These are phyloP conservation scores for Malassezia sympodialis DNA, from an alignment of 1,284 basidiomycete species.

Conservation along the genomic window DNA sequence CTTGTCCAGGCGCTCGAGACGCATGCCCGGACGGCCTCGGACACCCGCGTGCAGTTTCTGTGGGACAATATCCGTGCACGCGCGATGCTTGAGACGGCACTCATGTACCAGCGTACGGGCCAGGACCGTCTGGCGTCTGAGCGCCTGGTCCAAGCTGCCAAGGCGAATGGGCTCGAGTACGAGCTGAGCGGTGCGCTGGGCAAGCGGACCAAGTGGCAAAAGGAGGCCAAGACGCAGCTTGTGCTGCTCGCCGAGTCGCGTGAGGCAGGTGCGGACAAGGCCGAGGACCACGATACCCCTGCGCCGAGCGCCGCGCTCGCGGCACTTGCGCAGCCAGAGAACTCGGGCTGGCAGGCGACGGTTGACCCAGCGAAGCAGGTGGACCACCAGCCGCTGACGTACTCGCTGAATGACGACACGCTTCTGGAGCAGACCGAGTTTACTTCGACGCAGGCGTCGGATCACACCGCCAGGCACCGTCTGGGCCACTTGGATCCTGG, in stretches of 20 bases:
- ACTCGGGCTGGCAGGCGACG: slow-evolving; percentile 21
- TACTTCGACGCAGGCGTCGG: slow-evolving; percentile 55
- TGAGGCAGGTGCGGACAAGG: slow-evolving; percentile 25
- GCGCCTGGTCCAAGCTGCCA: slow-evolving; percentile 68
- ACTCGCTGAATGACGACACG: slow-evolving; percentile 87
- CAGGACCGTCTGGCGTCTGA: slow-evolving; percentile 71
- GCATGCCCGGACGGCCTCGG: slow-evolving; percentile 46
- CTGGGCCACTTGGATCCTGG: slow-evolving; percentile 64
- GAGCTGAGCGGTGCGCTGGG: slow-evolving; percentile 87
- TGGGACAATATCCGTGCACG: slow-evolving; percentile 60
- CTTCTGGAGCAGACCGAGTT: slow-evolving; percentile 88
- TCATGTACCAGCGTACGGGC: slow-evolving; percentile 63
- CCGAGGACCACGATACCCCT: slow-evolving; percentile 23
- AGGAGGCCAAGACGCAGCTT: slow-evolving; percentile 73
- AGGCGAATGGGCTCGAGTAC: slow-evolving; percentile 69
- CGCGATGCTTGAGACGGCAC: slow-evolving; percentile 67
- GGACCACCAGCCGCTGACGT: slow-evolving; percentile 59
- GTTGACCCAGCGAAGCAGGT: slow-evolving; percentile 27
- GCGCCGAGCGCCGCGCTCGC: slow-evolving; percentile 19
- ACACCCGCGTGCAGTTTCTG: neutral
- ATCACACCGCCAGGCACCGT: slow-evolving; percentile 47
- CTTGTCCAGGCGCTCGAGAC: slow-evolving; percentile 50
- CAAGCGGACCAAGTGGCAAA: slow-evolving; percentile 87
- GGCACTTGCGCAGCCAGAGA: slow-evolving; percentile 15
- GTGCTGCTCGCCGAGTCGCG: slow-evolving; percentile 79